phyloP scores from a whole-genome alignment of 1,139 yeast genomes.

The Scheffersomyces illinoinensis region DNA sequence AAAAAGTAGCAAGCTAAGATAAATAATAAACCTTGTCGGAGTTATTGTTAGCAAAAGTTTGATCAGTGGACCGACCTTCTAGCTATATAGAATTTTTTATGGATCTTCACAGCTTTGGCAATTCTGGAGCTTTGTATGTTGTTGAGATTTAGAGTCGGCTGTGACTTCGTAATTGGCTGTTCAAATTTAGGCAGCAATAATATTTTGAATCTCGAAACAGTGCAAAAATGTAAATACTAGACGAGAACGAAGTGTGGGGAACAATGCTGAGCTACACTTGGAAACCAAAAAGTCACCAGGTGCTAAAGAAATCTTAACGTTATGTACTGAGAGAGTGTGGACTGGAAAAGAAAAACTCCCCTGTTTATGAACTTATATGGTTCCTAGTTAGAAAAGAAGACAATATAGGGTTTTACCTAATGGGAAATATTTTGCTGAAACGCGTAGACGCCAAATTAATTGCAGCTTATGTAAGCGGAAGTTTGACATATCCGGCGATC shows the following conservation, averaged over 20 bases:
- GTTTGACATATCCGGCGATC: neutral
- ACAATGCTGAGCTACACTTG: neutral
- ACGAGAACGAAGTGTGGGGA: neutral
- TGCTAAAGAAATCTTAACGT: neutral
- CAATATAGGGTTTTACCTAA: neutral
- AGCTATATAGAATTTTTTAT: neutral
- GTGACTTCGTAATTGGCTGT: neutral
- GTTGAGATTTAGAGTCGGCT: neutral
- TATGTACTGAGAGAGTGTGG: neutral
- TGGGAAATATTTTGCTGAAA: conserved; percentile 1
- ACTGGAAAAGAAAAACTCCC: neutral
- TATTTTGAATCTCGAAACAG: neutral
- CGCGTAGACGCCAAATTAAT: neutral
- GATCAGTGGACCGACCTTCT: neutral
- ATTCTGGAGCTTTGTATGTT: too few relatives aligned
- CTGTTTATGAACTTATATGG: neutral
- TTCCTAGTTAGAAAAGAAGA: neutral
- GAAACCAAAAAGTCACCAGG: neutral
- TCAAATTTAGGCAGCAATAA: neutral
- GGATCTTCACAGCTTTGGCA: neutral
- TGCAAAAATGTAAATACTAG: neutral
- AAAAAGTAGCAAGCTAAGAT: too few relatives aligned
- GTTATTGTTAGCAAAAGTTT: neutral
- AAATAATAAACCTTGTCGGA: neutral
- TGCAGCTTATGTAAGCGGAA: neutral